Conservation (phyloP, 768 basidiomycete genomes). For the Tricholoma matsutake region DNA sequence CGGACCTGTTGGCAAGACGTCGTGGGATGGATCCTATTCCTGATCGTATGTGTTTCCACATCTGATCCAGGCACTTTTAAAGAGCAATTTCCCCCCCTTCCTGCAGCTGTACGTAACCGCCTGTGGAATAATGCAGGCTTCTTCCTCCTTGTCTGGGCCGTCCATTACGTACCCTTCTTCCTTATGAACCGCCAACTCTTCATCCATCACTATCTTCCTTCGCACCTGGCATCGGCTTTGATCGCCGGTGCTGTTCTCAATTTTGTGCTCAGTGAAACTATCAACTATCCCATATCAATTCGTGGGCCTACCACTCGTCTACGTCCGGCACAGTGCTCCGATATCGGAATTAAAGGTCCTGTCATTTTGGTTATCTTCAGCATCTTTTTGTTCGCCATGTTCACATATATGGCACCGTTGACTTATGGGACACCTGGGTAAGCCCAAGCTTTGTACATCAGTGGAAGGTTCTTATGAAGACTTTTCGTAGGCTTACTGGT, state of each 20-base stretch:
- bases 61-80: not conserved
- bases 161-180: constrained; percentile 97
- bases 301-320: constrained; percentile 64
- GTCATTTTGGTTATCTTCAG: constrained; percentile 55
- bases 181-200: constrained; percentile 96
- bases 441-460: constrained; percentile 22
- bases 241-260: constrained; percentile 91
- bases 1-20: constrained; percentile 85
- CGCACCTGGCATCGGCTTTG: constrained; percentile 89
- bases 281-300: constrained; percentile 87
- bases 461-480: constrained; percentile 11
- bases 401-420: constrained; percentile 79
- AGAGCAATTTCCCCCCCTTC: not conserved
- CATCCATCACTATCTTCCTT: constrained; percentile 96
- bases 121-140: constrained; percentile 95
- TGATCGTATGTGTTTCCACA: constrained; percentile 58
- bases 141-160: constrained; percentile 92
- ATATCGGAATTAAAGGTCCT: constrained; percentile 77
- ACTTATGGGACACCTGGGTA: constrained; percentile 98
- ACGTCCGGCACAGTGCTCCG: constrained; percentile 57
- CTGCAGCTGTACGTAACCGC: constrained; percentile 83
- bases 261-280: constrained; percentile 84
- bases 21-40: constrained; percentile 84
- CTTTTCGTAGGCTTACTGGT: constrained; percentile 64
- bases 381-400: constrained; percentile 59